Evolutionary conservation across 306 rosid genomes (phyloP), one percentile per base, ranked within the genome.

Genomic region (Fragaria vesca): DNA sequence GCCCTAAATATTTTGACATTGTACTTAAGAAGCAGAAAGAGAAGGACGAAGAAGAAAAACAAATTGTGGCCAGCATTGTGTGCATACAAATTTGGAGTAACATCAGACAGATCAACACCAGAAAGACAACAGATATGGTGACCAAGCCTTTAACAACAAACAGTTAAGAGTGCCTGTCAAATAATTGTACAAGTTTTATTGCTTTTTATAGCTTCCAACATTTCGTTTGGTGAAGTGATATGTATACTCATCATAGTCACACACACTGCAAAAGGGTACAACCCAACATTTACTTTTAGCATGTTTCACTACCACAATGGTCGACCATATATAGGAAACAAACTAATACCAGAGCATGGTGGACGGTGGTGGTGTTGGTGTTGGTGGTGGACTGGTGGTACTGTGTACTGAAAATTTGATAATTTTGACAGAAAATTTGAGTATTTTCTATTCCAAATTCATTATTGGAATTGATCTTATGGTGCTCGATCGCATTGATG

Each of bases 91-190:
- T 79, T 73, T 72, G 76, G 76, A 67, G 77, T 79, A 81, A 71
- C 82, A 77, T 72, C 83, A 60, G 79, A 83, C 28, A 62, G 71
- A 60, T 57, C 40, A 70, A 58, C 26, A 61, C 32, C 76, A 48
- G 50, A 70, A 65, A 52, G 50, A 48, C 57, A 77, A 80, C 72
- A 71, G 62, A 74, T 72, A 66, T 79, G 76, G 75, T 62, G 51
- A 74, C 71, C 46, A 28, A 36, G 72, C 71, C 79, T 65, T 63
- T 47, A 78, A 76, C 81, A 74, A 65, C 71, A 65, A 84, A 84
- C 82, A 83, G 73, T 82, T 80, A 71, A 63, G 46, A 20, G 84
- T 83, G 81, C 79, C 79, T 81, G 43, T 83, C 91, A 81, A 84
- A 88, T 84, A 82, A 88, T 85, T 86, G 85, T 79, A 74, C 81